Base-by-base conservation (phyloP, 768 basidiomycete species). In the Leccinum subtestaceum region DNA sequence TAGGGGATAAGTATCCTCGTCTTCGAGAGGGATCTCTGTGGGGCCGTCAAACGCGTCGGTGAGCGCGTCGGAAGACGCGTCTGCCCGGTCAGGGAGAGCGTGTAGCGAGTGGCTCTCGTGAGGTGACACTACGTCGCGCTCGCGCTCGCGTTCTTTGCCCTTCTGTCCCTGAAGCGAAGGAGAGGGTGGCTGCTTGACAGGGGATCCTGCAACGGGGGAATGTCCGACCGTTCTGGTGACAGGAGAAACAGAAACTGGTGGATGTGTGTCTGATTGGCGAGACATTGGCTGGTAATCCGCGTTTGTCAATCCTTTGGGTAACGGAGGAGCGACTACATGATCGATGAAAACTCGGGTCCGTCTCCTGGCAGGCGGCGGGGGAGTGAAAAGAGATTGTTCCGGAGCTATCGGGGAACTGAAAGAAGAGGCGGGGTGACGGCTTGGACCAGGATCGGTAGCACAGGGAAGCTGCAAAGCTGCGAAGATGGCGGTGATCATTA, bases 321-420 rank as follows among this genome's bases (percentile, higher is more conserved):
- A 52, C 1, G 62, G 13, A 29, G 72, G 72, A 12, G 59, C 67
- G 5, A 59, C 57, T 7, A 74, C 5, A 53, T 66, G 49, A 48
- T 65, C 60, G 2, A 74, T 31, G 34, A 60, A 4, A 6, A 47
- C 1, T 13, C 62, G 61, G 3, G 54, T 19, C 1, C 60, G 71
- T 52, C 34, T 60, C 50, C 48, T 64, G 7, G 56, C 32, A 6
- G 43, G 57, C 4, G 65, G 64, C 12, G 71, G 69, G 25, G 72
- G 73, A 0, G 72, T 73, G 51, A 73, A 73, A 45, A 74, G 69
- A 10, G 67, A 71, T 8, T 52, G 59, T 21, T 65, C 55, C 3
- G 5, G 46, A 23, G 47, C 53, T 19, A 62, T 51, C 4, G 63
- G 50, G 5, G 72, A 52, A 45, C 58, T 57, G 15, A 2, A 32